Evolutionary conservation across 1,284 basidiomycete genomes (phyloP).

Genomic region (Somion occarium): DNA sequence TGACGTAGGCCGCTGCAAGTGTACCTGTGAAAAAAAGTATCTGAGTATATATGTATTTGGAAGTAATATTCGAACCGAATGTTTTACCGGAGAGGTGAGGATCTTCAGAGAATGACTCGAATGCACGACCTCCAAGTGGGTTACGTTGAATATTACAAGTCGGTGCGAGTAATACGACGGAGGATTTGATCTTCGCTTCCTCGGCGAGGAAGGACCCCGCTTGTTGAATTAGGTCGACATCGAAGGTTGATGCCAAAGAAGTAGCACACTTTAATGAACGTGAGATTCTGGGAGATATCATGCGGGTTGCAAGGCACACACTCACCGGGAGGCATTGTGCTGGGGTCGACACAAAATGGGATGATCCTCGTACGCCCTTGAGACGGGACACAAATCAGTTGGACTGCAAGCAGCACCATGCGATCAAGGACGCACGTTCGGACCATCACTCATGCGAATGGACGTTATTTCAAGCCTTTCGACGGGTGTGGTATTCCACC

Average conservation of each 20-base stretch:
- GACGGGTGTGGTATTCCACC: constrained; percentile 65
- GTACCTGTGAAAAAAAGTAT: constrained; percentile 32
- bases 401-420: neutral
- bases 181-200: constrained; percentile 61
- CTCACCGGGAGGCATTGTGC: constrained; percentile 30
- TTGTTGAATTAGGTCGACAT: constrained; percentile 46
- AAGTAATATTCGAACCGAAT: neutral
- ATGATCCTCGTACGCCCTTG: constrained; percentile 63
- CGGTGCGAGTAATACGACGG: constrained; percentile 58
- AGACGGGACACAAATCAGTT: neutral
- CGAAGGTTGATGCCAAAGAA: constrained; percentile 61
- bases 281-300: neutral
- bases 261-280: constrained; percentile 52
- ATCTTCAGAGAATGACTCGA: constrained; percentile 71
- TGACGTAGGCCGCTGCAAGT: constrained; percentile 59
- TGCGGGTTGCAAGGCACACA: neutral
- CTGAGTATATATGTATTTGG: neutral
- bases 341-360: constrained; percentile 49
- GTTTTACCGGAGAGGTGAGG: constrained; percentile 54
- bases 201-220: constrained; percentile 55
- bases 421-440: constrained; percentile 39
- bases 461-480: constrained; percentile 55
- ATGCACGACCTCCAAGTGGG: constrained; percentile 58
- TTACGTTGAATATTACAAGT: constrained; percentile 68
- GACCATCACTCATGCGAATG: constrained; percentile 63